Evolutionary conservation across 352 stramenopile species (phyloP), one percentile per base, ranked within the genome.

Genomic region (Halophytophthora batemanensis): DNA sequence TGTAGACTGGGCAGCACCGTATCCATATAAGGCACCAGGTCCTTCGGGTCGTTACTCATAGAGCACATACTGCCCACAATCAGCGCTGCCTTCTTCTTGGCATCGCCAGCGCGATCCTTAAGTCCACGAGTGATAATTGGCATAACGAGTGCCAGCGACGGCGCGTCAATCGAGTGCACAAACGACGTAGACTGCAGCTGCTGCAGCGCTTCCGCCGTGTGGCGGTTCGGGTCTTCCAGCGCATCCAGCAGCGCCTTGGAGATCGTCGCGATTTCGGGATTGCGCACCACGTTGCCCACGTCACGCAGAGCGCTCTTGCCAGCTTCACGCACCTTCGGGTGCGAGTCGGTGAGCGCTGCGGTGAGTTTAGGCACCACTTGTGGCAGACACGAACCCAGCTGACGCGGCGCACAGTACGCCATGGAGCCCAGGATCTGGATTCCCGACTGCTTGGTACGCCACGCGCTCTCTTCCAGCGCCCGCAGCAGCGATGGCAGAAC

Each of bases 51-150:
- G 64, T 98, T 98, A 40, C 99, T 98, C 95, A 99, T 99, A 5
- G 91, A 96, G 61, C 93, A 98, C 74, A 99, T 99, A 61, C 98
- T 99, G 48, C 98, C 97, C 17, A 97, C 96, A 64, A 99, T 99
- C 4, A 99, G 75, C 5, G 96, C 96, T 21, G 96, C 95, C 69
- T 98, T 99, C 54, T 98, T 96, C 79, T 99, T 99, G 12, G 96
- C 92, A 45, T 98, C 97, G 41, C 96, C 96, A 29, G 74, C 82
- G 36, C 97, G 87, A 65, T 99, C 97, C 55, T 95, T 96, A n/a
- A 99, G 70, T 21, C 97, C 98, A 21, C 98, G 90, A 51, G 98
- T 93, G 46, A 99, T 87, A 53, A 99, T 98, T 19, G 98, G 98
- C 71, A 99, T 97, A 57, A 99, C 93, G n/a, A 99, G 82, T 19